A percentile compares a stretch with the other conserved stretches of the same genome.
These are phyloP conservation scores for Cupressus sempervirens DNA, from an alignment of 75 land plant genomes.

Conservation along the genomic window DNA sequence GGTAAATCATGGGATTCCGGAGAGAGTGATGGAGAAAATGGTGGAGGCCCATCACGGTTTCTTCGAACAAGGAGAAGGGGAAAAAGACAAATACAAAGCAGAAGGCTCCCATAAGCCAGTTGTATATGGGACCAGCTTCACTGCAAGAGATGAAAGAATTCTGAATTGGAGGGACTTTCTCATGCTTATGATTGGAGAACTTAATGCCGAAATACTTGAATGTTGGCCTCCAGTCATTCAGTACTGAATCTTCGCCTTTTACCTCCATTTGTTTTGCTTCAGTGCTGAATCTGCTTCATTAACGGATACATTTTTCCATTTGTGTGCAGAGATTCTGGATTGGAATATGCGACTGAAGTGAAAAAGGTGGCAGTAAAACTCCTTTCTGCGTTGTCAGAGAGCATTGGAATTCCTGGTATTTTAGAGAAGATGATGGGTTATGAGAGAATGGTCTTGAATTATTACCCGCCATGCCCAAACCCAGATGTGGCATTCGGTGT, in stretches of 20 bases:
- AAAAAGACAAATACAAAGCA: not conserved
- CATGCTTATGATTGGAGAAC: not conserved
- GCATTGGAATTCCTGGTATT: constrained; percentile 40
- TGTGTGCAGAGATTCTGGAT: constrained; percentile 27
- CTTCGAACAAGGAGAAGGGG: constrained; percentile 19
- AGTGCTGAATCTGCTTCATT: not conserved
- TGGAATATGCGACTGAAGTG: constrained; percentile 19
- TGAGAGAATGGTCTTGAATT: constrained; percentile 12
- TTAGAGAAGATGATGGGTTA: constrained; percentile 33
- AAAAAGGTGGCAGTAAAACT: constrained; percentile 27
- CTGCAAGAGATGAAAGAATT: not conserved
- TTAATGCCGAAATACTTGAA: too few species aligned
- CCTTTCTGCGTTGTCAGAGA: constrained; percentile 47
- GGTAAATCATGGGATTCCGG: constrained; percentile 18
- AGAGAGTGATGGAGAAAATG: constrained; percentile 5
- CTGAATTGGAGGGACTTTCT: not conserved
- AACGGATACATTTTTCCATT: too few species aligned
- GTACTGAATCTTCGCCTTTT: not conserved
- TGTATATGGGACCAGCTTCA: not conserved
- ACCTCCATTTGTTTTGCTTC: too few species aligned
- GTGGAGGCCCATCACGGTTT: constrained; percentile 1
- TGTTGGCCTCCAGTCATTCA: not conserved
- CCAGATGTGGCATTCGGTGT: constrained; percentile 33
- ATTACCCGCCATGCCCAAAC: constrained; percentile 35
- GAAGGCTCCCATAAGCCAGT: not conserved